These are phyloP conservation scores for Leccinum imitatum DNA, from an alignment of 768 basidiomycete genomes.

Conservation along the genomic window DNA sequence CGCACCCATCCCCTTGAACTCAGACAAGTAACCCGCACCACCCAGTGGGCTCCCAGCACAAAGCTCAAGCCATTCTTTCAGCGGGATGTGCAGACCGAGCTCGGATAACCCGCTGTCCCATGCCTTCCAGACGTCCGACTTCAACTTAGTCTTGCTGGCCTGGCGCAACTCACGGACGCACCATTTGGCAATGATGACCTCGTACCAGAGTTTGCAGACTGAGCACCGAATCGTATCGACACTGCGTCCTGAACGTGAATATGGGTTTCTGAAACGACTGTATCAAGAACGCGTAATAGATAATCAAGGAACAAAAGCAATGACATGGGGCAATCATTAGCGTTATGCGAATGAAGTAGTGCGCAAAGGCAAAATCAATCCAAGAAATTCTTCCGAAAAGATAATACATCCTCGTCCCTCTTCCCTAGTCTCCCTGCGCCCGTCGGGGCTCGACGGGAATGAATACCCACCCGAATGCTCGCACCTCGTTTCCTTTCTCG, in stretches of 20 bases:
- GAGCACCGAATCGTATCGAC: neutral
- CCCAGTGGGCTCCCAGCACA: too few species aligned
- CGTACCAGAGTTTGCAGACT: too few species aligned
- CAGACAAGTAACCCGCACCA: too few species aligned
- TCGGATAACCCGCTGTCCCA: too few species aligned
- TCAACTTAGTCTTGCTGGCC: too few species aligned
- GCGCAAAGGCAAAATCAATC: neutral
- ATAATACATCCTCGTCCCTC: neutral
- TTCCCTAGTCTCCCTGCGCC: neutral
- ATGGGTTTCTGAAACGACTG: neutral
- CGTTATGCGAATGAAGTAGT: neutral
- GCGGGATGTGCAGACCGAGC: too few species aligned
- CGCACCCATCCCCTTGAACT: too few species aligned
- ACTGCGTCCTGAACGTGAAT: neutral
- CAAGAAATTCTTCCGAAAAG: neutral
- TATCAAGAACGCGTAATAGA: neutral
- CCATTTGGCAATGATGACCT: too few species aligned
- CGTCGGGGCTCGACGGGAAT: conserved; percentile 27
- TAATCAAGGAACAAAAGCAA: neutral
- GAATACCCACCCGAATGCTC: conserved; percentile 65
- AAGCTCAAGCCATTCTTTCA: too few species aligned
- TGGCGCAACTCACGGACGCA: too few species aligned
- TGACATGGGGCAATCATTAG: neutral
- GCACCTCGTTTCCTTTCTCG: conserved; percentile 54
- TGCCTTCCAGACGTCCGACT: too few species aligned